Conservation (phyloP, 2,329 filamentous ascomycete species). For the Meredithiella fracta region DNA sequence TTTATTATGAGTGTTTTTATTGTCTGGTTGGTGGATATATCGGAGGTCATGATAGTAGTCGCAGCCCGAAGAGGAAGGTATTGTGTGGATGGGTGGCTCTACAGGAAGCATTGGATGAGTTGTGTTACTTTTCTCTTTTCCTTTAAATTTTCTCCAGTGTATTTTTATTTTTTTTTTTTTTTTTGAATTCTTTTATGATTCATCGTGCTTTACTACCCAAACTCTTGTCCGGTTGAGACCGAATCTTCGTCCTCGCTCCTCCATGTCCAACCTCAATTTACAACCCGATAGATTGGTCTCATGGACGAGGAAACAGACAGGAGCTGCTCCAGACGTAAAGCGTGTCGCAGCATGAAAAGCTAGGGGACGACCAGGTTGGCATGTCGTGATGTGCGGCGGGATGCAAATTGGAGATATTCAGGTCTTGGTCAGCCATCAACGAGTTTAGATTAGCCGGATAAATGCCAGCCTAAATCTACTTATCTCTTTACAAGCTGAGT, state of each 20-base stretch:
- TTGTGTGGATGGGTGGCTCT: too few relatives aligned
- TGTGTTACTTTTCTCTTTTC: too few relatives aligned
- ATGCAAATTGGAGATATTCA: slow-evolving; percentile 1
- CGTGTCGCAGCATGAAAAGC: too few relatives aligned
- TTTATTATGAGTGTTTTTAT: too few relatives aligned
- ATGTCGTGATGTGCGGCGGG: slow-evolving; percentile 1
- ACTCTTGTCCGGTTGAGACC: background rate
- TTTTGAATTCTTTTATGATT: background rate
- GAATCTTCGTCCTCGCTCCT: background rate
- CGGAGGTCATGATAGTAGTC: background rate
- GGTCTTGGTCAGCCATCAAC: background rate
- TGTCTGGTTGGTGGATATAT: background rate
- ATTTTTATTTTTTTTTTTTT: background rate
- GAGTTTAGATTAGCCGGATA: background rate
- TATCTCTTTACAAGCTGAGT: background rate
- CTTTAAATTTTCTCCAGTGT: too few relatives aligned
- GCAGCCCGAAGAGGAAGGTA: too few relatives aligned
- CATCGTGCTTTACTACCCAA: background rate
- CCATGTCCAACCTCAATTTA: background rate
- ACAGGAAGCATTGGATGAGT: too few relatives aligned
- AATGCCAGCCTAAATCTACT: background rate
- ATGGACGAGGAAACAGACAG: background rate
- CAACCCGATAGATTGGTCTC: background rate
- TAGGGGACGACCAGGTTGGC: background rate
- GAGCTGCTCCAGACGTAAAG: background rate